Evolutionary conservation across 1,284 basidiomycete genomes (phyloP).

Genomic region (Exsudoporus floridanus): DNA sequence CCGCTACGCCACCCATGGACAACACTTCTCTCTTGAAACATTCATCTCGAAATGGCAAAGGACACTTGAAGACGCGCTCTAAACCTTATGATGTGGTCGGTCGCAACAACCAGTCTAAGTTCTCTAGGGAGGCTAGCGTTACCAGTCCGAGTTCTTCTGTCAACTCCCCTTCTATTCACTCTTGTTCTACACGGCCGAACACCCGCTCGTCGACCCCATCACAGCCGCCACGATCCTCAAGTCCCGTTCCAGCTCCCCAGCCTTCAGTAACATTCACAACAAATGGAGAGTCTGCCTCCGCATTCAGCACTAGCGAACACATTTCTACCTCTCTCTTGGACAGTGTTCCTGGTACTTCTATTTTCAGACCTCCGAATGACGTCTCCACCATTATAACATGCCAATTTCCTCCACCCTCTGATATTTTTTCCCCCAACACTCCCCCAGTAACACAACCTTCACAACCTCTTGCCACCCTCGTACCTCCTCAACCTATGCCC

Average conservation of each 20-base stretch:
- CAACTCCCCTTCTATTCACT: conserved; percentile 38
- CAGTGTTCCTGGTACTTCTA: conserved; percentile 4
- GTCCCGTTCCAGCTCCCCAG: conserved; percentile 10
- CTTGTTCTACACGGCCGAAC: conserved; percentile 38
- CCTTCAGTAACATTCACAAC: conserved; percentile 5
- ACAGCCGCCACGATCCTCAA: conserved; percentile 19
- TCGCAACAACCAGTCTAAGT: conserved; percentile 41
- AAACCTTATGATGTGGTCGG: conserved; percentile 59
- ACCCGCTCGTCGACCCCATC: conserved; percentile 54
- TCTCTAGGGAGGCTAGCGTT: conserved; percentile 52
- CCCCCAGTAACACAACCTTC: conserved; percentile 19
- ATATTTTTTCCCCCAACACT: conserved; percentile 19
- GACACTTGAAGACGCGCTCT: conserved; percentile 43
- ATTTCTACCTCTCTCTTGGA: conserved; percentile 13
- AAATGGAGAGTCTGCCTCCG: conserved; percentile 7
- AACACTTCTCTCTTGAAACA: conserved; percentile 43
- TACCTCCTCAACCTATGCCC: conserved; percentile 39
- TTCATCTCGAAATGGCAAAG: conserved; percentile 38
- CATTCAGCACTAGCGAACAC: conserved; percentile 12
- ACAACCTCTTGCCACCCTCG: conserved; percentile 19
- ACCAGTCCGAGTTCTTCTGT: conserved; percentile 52
- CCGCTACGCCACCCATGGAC: conserved; percentile 29
- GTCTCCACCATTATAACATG: conserved; percentile 15
- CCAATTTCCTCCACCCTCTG: conserved; percentile 18
- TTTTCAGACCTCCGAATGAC: conserved; percentile 17